These are phyloP conservation scores for Helianthus tuberosus DNA, from an alignment of 129 eudicot species.

Conservation along the genomic window DNA sequence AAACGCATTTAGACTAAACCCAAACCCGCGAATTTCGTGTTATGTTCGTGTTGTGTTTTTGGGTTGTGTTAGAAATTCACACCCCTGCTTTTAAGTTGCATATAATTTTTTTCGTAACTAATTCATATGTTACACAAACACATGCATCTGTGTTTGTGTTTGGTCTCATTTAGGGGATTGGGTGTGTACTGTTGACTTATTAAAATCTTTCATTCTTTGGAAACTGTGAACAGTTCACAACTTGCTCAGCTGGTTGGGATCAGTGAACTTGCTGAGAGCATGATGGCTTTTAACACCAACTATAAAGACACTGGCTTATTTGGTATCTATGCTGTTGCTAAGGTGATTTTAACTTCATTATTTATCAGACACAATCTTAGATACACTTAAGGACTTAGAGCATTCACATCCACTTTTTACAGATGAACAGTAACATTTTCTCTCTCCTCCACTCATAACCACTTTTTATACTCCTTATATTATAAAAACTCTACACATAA, in stretches of 20 bases:
- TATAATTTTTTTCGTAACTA: not conserved
- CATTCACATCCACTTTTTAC: too few relatives aligned
- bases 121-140: not conserved
- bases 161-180: not conserved
- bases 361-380: not conserved
- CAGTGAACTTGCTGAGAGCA: slow-evolving; percentile 94
- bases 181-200: not conserved
- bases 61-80: too few relatives aligned
- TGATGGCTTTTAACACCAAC: slow-evolving; percentile 95
- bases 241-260: slow-evolving; percentile 87
- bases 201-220: slow-evolving; percentile 11
- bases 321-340: slow-evolving; percentile 94
- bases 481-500: too few relatives aligned
- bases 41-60: too few relatives aligned
- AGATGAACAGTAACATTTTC: too few relatives aligned
- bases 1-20: too few relatives aligned
- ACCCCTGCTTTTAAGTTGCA: not conserved
- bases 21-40: too few relatives aligned
- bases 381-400: not conserved
- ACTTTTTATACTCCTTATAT: too few relatives aligned
- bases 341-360: slow-evolving; percentile 49
- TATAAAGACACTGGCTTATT: slow-evolving; percentile 94
- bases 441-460: too few relatives aligned
- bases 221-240: slow-evolving; percentile 47
- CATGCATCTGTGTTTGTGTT: not conserved